Evolutionary conservation across 306 rosid genomes (phyloP).

Genomic region (Inga leiocalycina): DNA sequence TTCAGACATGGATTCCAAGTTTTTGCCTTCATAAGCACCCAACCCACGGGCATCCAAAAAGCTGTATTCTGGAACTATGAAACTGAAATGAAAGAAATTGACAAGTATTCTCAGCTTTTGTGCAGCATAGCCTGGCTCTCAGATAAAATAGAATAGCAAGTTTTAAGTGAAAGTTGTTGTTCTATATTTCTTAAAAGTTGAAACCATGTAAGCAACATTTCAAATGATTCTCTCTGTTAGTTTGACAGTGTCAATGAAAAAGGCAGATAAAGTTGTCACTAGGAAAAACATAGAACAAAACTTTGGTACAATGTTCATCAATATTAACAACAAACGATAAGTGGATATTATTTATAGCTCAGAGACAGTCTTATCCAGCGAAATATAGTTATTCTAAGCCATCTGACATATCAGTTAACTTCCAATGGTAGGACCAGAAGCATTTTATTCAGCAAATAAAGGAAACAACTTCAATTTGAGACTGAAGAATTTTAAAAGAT

Average conservation of each 20-base stretch:
- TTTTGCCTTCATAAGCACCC: slow-evolving; percentile 92
- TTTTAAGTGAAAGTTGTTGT: not conserved
- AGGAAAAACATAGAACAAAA: not conserved
- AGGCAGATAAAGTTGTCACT: not conserved
- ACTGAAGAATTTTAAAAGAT: not conserved
- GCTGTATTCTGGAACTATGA: slow-evolving; percentile 91
- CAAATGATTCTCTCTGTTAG: not conserved
- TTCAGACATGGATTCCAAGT: slow-evolving; percentile 69
- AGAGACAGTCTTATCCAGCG: not conserved
- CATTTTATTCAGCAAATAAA: not conserved
- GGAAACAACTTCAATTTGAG: not conserved
- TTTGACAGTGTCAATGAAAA: not conserved
- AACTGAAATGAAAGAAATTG: slow-evolving; percentile 56
- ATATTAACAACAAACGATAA: not conserved
- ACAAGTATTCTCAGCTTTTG: slow-evolving; percentile 8
- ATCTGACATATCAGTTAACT: not conserved
- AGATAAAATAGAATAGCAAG: not conserved
- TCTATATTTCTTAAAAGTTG: slow-evolving; percentile 16
- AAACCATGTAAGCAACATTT: not conserved
- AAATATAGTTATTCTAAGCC: not conserved
- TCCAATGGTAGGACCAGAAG: not conserved
- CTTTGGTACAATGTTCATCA: not conserved
- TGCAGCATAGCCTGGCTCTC: not conserved
- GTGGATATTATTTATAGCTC: not conserved
- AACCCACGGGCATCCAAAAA: slow-evolving; percentile 92